Evolutionary conservation across 108 stramenopile species (phyloP), one percentile per base, ranked within the genome.

Genomic region (Chaetoceros tenuissimus): DNA sequence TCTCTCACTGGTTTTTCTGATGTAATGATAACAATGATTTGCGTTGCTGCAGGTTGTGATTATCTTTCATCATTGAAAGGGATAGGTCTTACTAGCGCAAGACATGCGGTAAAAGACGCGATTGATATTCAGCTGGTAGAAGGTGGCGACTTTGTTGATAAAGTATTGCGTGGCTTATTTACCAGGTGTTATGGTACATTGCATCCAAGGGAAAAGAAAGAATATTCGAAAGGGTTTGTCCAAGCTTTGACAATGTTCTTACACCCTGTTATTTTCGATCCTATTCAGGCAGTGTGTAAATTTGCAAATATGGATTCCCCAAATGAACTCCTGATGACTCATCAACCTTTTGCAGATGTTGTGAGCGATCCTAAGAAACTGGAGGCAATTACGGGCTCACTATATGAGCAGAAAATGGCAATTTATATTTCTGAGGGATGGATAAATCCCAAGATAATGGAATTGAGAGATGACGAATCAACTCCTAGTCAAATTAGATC

Each of bases 41-140:
- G 95, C 69, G 92, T 96, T 3, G 64, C 94, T 10, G 65, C 89
- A 26, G 99, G 99, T 7, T 99, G 97, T 53, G 99, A 99, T 75
- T 99, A 99, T 59, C 71, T 85, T 28, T 30, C 70, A 8, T 75
- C 78, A 17, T 59, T 98, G 23, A 72, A 72, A 17, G 94, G 95
- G 0, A 79, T 98, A 53, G 99, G 97, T 22, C 52, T 97, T 23
- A 54, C 70, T 3, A 95, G 79, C 2, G 97, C 96, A 2, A 59
- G 89, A 40, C 65, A 79, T 59, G 72, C 79, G 43, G 81, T 91
- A 25, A 44, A 69, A 22, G 66, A 66, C 1, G 26, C 70, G 8
- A 23, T 53, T 18, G 13, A n/a, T 54, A 25, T 18, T 26, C 17
- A 44, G 19, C 34, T 40, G 20, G 34, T 10, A 40, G 13, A 13